Evolutionary conservation across 1,284 basidiomycete genomes (phyloP).

Genomic region (Cryptococcus floricola): DNA sequence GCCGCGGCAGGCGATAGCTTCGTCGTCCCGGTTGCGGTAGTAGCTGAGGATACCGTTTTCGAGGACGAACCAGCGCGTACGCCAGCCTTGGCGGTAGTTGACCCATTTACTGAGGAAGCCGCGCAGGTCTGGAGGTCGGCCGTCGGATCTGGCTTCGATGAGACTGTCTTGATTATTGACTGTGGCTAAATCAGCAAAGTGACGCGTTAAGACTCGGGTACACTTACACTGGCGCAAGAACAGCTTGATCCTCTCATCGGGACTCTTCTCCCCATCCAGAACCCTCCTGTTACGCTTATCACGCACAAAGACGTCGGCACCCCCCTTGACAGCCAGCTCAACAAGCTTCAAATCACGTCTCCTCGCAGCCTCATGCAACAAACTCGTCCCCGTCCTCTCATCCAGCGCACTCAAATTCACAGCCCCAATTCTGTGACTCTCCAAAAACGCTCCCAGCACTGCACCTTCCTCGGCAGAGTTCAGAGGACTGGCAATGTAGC

Average conservation of each 20-base stretch:
- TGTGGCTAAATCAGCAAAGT: conserved; percentile 33
- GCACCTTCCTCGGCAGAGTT: conserved; percentile 37
- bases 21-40: conserved; percentile 84
- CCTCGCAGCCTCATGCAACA: conserved; percentile 81
- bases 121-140: conserved; percentile 60
- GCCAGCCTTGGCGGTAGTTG: conserved; percentile 64
- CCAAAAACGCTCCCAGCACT: conserved; percentile 53
- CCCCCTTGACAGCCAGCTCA: conserved; percentile 75
- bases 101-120: conserved; percentile 57
- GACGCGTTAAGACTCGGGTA: background rate
- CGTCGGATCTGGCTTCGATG: conserved; percentile 41
- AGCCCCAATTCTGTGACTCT: conserved; percentile 50
- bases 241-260: conserved; percentile 69
- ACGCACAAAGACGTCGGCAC: conserved; percentile 85
- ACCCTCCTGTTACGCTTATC: conserved; percentile 74
- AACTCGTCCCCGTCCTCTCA: conserved; percentile 67
- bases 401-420: conserved; percentile 57
- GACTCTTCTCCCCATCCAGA: conserved; percentile 60
- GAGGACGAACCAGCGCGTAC: conserved; percentile 90
- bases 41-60: conserved; percentile 80
- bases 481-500: conserved; percentile 65
- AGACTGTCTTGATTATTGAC: conserved; percentile 70
- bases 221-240: conserved; percentile 74
- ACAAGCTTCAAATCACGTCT: conserved; percentile 77
- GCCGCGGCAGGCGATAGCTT: conserved; percentile 78